A percentile compares a stretch with the other conserved stretches of the same genome.
These are phyloP conservation scores for Lindgomyces ingoldianus DNA, from an alignment of 495 filamentous ascomycete species.

Conservation along the genomic window DNA sequence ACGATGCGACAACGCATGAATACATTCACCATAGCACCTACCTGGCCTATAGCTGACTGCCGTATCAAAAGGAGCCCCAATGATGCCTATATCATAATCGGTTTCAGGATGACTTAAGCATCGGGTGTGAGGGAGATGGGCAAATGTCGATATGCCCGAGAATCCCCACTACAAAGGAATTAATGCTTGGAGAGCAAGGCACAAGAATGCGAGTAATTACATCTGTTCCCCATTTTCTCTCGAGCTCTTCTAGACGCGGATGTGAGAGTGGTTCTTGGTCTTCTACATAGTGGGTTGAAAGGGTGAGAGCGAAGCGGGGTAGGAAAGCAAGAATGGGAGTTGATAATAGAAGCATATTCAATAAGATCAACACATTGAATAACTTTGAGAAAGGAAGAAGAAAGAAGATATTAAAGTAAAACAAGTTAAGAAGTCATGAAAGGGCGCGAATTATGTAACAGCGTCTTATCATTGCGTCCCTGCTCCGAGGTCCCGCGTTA, in stretches of 20 bases:
- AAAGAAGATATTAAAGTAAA: too few species aligned
- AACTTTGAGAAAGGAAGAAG: not conserved
- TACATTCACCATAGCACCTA: not conserved
- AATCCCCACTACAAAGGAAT: conserved; percentile 68
- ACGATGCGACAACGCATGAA: not conserved
- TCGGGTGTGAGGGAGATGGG: conserved; percentile 71
- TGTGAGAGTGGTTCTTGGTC: conserved; percentile 26
- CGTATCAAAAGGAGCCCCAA: conserved; percentile 84
- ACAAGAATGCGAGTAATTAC: too few species aligned
- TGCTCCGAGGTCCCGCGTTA: conserved; percentile 4
- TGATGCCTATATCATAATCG: conserved; percentile 74
- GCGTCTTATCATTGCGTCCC: conserved; percentile 22
- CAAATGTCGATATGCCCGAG: conserved; percentile 77
- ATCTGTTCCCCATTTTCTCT: conserved; percentile 58
- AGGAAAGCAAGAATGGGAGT: conserved; percentile 3
- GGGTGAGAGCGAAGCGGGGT: not conserved
- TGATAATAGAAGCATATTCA: conserved; percentile 12
- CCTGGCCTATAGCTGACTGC: conserved; percentile 73
- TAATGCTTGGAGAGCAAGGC: too few species aligned
- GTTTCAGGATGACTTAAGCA: conserved; percentile 69
- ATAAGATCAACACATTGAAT: not conserved
- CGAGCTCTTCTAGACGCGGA: conserved; percentile 48
- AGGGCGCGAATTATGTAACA: conserved; percentile 38
- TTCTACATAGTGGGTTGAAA: conserved; percentile 23
- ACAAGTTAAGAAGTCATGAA: not conserved